These are phyloP conservation scores for Aethionema arabicum DNA, from an alignment of 345 rosid genomes.

Conservation along the genomic window DNA sequence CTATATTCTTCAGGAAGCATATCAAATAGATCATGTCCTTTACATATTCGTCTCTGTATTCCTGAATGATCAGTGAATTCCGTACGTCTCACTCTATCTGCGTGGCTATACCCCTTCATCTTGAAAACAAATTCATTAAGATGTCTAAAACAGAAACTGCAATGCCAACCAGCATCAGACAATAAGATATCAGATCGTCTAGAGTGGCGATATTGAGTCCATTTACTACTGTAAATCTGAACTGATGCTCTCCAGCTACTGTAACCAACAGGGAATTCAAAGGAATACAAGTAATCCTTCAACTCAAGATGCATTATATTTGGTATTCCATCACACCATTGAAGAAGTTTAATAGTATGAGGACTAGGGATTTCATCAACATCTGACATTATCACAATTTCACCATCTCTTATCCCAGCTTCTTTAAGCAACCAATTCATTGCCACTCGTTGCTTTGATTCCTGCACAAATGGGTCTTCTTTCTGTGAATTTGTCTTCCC, in stretches of 20 bases:
- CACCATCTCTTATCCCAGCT: conserved; percentile 67
- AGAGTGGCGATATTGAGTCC: conserved; percentile 73
- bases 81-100: conserved; percentile 62
- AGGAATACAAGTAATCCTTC: conserved; percentile 80
- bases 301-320: conserved; percentile 68
- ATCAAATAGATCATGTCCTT: conserved; percentile 72
- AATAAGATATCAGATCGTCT: conserved; percentile 63
- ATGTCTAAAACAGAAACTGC: conserved; percentile 77
- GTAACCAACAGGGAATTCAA: conserved; percentile 86
- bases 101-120: conserved; percentile 95
- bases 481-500: conserved; percentile 44
- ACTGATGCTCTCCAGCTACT: conserved; percentile 82
- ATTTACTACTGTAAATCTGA: conserved; percentile 44
- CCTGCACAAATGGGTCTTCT: conserved; percentile 67
- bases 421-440: conserved; percentile 64
- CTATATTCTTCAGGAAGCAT: conserved; percentile 92
- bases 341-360: conserved; percentile 64
- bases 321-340: conserved; percentile 85
- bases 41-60: conserved; percentile 67
- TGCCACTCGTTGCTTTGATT: conserved; percentile 55
- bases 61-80: conserved; percentile 52
- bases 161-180: conserved; percentile 95
- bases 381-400: conserved; percentile 74
- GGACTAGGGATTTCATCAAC: conserved; percentile 90
- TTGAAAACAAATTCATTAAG: conserved; percentile 71